Evolutionary conservation across 768 basidiomycete genomes (phyloP).

Genomic region (Panellus pusillus): DNA sequence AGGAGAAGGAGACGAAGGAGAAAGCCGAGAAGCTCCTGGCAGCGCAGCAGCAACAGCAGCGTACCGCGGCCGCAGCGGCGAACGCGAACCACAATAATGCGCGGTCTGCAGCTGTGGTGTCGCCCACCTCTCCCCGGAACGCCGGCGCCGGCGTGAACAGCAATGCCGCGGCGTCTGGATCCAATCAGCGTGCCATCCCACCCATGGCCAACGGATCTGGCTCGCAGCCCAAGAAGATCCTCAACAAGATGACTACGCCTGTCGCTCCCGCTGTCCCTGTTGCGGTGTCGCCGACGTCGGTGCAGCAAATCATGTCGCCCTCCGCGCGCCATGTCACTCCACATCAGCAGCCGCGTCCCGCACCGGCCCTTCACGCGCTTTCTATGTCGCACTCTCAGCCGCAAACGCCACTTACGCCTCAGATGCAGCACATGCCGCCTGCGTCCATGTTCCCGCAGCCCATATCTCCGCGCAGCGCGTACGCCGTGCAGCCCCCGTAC

Average conservation of each 20-base stretch:
- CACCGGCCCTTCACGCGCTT: constrained; percentile 24
- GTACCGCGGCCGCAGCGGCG: constrained; percentile 37
- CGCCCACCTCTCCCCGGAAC: constrained; percentile 49
- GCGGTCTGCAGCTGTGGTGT: constrained; percentile 31
- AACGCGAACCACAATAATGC: constrained; percentile 35
- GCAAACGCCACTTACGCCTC: constrained; percentile 50
- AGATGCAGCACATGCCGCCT: constrained; percentile 44
- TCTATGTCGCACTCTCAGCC: constrained; percentile 42
- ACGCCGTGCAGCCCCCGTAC: constrained; percentile 47
- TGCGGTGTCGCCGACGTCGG: constrained; percentile 22
- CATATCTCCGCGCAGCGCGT: constrained; percentile 58
- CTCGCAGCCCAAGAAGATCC: constrained; percentile 58
- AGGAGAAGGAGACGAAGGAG: constrained; percentile 40
- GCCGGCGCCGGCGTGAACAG: constrained; percentile 23
- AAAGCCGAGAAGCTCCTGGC: constrained; percentile 25
- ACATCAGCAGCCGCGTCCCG: constrained; percentile 35
- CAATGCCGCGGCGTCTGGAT: constrained; percentile 44
- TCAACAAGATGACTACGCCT: constrained; percentile 43
- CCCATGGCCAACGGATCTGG: constrained; percentile 34
- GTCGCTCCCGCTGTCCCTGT: constrained; percentile 29
- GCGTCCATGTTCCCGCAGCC: constrained; percentile 50
- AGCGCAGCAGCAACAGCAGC: constrained; percentile 24
- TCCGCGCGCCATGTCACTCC: constrained; percentile 32
- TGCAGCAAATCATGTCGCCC: constrained; percentile 23
- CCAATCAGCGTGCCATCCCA: constrained; percentile 47